Conservation (phyloP, 2,329 filamentous ascomycete genomes). For the Hymenoscyphus scutula region DNA sequence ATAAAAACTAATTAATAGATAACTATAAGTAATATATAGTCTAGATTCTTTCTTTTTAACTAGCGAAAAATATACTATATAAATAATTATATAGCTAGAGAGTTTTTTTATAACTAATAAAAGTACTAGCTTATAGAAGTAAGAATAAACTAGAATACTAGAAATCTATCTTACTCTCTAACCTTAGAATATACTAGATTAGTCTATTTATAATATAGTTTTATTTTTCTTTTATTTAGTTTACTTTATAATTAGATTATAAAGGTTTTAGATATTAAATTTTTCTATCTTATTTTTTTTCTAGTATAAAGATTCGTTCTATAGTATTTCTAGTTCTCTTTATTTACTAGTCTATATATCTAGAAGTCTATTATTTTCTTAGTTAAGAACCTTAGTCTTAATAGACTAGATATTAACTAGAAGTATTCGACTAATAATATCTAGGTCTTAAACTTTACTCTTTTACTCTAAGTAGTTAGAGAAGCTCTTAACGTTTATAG, state of each 20-base stretch:
- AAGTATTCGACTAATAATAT: slow-evolving; percentile 21
- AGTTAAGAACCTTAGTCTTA: slow-evolving; percentile 68
- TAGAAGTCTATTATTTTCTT: slow-evolving; percentile 57
- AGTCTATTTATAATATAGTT: not conserved
- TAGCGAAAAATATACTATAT: no score
- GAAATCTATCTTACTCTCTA: not conserved
- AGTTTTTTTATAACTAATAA: no score
- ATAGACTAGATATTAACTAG: slow-evolving; percentile 42
- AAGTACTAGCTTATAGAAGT: no score
- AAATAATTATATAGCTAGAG: no score
- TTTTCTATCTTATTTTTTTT: not conserved
- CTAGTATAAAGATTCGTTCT: not conserved
- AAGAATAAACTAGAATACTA: not conserved
- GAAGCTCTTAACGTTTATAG: slow-evolving; percentile 50
- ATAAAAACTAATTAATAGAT: no score
- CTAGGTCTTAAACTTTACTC: slow-evolving; percentile 29
- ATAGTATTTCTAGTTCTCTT: not conserved
- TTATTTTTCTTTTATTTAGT: not conserved
- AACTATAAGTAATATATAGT: no score
- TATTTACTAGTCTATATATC: not conserved
- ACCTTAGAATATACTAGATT: not conserved
- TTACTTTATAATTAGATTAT: not conserved
- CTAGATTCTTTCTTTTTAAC: no score
- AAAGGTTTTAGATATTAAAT: not conserved
- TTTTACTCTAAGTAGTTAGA: slow-evolving; percentile 30